Base-by-base conservation (phyloP, 2,329 filamentous ascomycete species). In the Ophiobolus disseminans region DNA sequence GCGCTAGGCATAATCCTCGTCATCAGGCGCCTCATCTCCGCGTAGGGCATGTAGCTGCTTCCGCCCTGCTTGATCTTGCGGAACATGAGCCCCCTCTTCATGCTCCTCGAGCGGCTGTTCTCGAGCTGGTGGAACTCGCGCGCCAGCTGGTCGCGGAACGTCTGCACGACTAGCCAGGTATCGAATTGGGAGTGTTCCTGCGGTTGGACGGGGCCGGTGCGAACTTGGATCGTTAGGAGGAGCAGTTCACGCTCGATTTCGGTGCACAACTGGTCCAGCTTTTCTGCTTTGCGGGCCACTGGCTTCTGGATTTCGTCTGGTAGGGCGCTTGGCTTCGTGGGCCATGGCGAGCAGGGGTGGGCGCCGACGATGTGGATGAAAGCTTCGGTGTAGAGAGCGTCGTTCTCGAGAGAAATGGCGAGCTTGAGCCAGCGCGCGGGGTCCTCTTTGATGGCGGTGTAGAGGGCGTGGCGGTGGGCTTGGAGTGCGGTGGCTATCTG, bases 321-420 rank as follows among this genome's bases (percentile, higher is more conserved):
- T 0, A 66, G 45, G 2, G 23, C 21, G 16, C 23, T 52, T 6
- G 13, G 39, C 5, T 35, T 46, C 1, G 55, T 63, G 8, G 45
- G 41, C 50, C 61, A 68, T 7, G 56, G 53, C 55, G 57, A 63
- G 13, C 36, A 39, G 2, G 71, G 68, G 17, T 63, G 58, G 0
- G 56, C 50, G 41, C 73, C 70, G 1, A 64, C 59, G 6, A 75
- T 45, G 49, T 76, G 72, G 14, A 73, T 63, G 2, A 73, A 57
- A 11, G 68, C 62, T 40, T 76, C 74, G 5, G 65, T 66, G 52
- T 70, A 76, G 10, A 76, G 65, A 1, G 47, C 39, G 1, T 43
- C 39, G 40, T 63, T 66, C 21, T 70, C 39, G 2, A 75, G 52
- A 1, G 57, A 32, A 1, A 68, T 41, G 0, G 62, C 57, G n/a